phyloP scores from a whole-genome alignment of 805 yeast genomes.

The Dipodascus albidus region DNA sequence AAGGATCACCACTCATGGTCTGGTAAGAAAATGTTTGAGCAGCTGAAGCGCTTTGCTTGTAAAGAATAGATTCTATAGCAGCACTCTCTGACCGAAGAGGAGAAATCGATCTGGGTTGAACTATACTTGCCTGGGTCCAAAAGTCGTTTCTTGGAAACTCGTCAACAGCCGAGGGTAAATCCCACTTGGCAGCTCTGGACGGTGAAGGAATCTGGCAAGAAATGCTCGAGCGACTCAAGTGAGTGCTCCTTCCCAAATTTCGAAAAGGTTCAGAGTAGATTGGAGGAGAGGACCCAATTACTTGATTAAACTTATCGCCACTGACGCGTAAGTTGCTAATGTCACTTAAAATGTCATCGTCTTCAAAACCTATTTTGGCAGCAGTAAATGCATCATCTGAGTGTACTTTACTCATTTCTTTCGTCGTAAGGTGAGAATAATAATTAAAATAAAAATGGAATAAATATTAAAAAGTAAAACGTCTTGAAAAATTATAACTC shows the following conservation, averaged over 20 bases:
- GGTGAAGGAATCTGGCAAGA: background rate
- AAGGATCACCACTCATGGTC: background rate
- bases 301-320: background rate
- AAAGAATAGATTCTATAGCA: background rate
- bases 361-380: background rate
- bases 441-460: background rate
- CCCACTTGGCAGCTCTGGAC: background rate
- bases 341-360: conserved; percentile 1
- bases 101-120: background rate
- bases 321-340: background rate
- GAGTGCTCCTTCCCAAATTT: background rate
- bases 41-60: background rate
- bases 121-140: background rate
- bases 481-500: background rate
- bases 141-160: background rate
- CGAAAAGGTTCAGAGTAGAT: background rate
- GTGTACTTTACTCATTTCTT: background rate
- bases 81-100: background rate
- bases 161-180: background rate
- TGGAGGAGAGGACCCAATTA: conserved; percentile 1
- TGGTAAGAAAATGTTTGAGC: background rate
- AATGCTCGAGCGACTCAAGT: background rate
- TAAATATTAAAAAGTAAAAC: background rate
- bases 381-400: background rate
- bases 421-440: background rate